phyloP scores from a whole-genome alignment of 2,329 filamentous ascomycete genomes.

The Aspergillus latus region DNA sequence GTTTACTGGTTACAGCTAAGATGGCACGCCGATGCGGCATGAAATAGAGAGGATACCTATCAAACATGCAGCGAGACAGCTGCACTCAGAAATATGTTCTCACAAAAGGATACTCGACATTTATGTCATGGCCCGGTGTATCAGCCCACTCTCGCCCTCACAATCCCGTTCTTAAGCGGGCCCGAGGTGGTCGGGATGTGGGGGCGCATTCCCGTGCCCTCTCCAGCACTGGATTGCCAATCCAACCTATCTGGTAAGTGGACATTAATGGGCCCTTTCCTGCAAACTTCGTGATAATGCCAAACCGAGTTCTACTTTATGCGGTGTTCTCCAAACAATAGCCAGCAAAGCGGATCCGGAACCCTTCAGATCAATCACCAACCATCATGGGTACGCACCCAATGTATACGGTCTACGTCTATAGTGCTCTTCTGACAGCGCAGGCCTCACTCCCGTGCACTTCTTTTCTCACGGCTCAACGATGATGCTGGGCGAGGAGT shows the following conservation, averaged over 20 bases:
- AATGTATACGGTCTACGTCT: neutral
- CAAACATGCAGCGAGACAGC: no score
- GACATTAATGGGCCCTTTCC: no score
- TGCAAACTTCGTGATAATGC: no score
- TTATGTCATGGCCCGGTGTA: neutral
- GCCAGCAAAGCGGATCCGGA: neutral
- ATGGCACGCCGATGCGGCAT: no score
- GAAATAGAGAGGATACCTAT: no score
- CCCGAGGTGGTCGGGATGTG: conserved; percentile 12
- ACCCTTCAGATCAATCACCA: neutral
- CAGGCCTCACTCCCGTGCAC: conserved; percentile 55
- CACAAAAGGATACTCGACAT: neutral
- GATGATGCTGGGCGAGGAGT: conserved; percentile 69
- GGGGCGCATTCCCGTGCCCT: neutral
- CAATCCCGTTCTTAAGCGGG: neutral
- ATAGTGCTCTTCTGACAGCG: neutral
- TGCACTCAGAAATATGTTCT: neutral
- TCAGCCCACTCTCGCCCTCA: neutral
- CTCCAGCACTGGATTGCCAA: no score
- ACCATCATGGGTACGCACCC: neutral
- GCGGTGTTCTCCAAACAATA: no score
- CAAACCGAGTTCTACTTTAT: no score
- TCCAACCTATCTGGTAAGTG: no score
- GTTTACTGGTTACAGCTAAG: no score
- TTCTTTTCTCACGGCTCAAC: conserved; percentile 71